phyloP scores from a whole-genome alignment of 2,329 filamentous ascomycete genomes.

The Microsporum ferrugineum region DNA sequence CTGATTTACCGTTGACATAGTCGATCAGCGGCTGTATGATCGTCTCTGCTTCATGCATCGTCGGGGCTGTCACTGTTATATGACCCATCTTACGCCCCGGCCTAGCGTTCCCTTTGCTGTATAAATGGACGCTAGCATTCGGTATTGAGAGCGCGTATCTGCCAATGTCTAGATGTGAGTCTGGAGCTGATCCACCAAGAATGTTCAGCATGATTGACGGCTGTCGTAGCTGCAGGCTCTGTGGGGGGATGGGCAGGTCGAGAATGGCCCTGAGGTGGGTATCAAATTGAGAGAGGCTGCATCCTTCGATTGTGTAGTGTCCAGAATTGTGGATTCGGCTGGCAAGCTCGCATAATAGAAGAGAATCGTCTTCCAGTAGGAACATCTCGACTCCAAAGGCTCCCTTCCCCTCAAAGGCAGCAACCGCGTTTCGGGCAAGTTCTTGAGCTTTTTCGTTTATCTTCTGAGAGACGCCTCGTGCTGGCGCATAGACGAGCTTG shows the following conservation, averaged over 20 bases:
- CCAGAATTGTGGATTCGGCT: slow-evolving; percentile 82
- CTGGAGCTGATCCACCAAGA: slow-evolving; percentile 46
- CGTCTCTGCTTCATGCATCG: slow-evolving; percentile 55
- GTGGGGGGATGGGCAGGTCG: slow-evolving; percentile 49
- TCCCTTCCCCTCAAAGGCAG: slow-evolving; percentile 72
- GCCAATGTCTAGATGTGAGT: slow-evolving; percentile 50
- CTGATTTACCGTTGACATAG: slow-evolving; percentile 55
- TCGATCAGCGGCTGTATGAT: slow-evolving; percentile 59
- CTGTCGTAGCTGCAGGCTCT: slow-evolving; percentile 36
- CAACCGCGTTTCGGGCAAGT: slow-evolving; percentile 67
- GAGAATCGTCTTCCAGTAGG: slow-evolving; percentile 56
- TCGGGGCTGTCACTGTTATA: slow-evolving; percentile 65
- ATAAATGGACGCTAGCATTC: slow-evolving; percentile 64
- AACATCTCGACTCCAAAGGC: slow-evolving; percentile 98
- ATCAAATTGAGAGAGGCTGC: slow-evolving; percentile 81
- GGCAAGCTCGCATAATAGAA: slow-evolving; percentile 79
- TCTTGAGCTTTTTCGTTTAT: slow-evolving; percentile 57
- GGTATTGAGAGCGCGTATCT: slow-evolving; percentile 47
- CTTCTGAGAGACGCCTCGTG: slow-evolving; percentile 53
- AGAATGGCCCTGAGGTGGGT: slow-evolving; percentile 80
- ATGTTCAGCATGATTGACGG: slow-evolving; percentile 46
- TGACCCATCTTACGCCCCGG: slow-evolving; percentile 92
- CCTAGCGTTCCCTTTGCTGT: slow-evolving; percentile 75
- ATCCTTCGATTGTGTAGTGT: slow-evolving; percentile 89
- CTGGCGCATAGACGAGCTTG: slow-evolving; percentile 80